Percentiles rank a stretch among this genome's conserved stretches.
These are phyloP conservation scores for Theileria annulata DNA, from an alignment of 169 alveolate species.

Conservation along the genomic window DNA sequence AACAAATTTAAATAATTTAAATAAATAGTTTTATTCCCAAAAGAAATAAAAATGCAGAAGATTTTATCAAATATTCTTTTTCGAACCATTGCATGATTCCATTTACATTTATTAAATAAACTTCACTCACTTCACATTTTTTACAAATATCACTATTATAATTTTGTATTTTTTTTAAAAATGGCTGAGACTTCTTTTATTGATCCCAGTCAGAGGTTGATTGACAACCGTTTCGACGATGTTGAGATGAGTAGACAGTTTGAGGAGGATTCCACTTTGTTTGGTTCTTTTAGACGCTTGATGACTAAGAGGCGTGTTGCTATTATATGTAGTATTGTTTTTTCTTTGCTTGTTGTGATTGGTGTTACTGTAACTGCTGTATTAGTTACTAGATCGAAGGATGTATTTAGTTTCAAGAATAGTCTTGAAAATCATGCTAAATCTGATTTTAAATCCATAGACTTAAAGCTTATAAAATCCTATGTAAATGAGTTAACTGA, in stretches of 20 bases:
- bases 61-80: no score
- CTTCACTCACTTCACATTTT: no score
- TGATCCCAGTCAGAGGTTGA: slow-evolving; percentile 14
- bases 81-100: no score
- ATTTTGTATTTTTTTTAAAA: not conserved
- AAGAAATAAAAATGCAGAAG: no score
- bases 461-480: not conserved
- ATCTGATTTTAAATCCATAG: not conserved
- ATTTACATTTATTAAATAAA: no score
- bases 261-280: not conserved
- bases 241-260: not conserved
- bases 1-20: no score
- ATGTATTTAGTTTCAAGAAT: not conserved
- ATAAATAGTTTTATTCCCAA: no score
- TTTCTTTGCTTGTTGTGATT: slow-evolving; percentile 9
- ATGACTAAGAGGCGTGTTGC: not conserved
- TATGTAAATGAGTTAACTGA: slow-evolving; percentile 21
- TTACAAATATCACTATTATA: not conserved
- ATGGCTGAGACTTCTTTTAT: not conserved
- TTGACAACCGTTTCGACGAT: slow-evolving; percentile 16
- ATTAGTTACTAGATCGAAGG: slow-evolving; percentile 1
- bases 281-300: not conserved
- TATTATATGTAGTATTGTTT: slow-evolving; percentile 7
- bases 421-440: slow-evolving; percentile 3
- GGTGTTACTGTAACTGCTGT: slow-evolving; percentile 15